Evolutionary conservation across 2,329 filamentous ascomycete genomes (phyloP).

Genomic region (Epichloe bromicola): DNA sequence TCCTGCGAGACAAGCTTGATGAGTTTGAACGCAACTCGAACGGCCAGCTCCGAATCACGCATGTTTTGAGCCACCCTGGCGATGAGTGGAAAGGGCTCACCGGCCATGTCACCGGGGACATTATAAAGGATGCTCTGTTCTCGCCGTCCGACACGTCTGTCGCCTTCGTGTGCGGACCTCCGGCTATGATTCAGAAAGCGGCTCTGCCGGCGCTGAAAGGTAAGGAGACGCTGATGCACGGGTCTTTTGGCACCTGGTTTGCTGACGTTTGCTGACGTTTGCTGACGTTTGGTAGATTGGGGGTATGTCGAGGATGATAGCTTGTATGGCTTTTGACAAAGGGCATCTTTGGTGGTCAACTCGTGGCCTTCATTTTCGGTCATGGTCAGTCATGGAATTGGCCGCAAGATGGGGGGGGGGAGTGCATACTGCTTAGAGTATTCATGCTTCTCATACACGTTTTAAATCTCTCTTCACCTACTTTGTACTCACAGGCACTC

Average conservation of each 20-base stretch:
- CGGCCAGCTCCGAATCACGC: constrained; percentile 28
- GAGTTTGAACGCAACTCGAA: constrained; percentile 22
- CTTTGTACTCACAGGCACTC: no score
- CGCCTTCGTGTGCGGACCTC: constrained; percentile 36
- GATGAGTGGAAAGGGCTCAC: constrained; percentile 31
- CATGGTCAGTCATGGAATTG: no score
- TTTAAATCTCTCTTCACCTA: no score
- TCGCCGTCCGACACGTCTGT: constrained; percentile 25
- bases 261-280: neutral
- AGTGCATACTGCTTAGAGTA: no score
- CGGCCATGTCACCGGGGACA: constrained; percentile 29
- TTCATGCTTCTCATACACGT: no score
- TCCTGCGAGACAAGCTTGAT: constrained; percentile 29
- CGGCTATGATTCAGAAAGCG: constrained; percentile 37
- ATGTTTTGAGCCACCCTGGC: constrained; percentile 32
- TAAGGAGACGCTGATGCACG: constrained; percentile 3
- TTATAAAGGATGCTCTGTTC: constrained; percentile 28
- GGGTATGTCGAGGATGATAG: constrained; percentile 3
- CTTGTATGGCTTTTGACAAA: neutral
- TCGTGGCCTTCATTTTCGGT: no score
- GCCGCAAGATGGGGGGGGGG: no score
- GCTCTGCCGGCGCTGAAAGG: constrained; percentile 32
- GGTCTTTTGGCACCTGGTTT: neutral
- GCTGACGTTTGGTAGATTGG: neutral
- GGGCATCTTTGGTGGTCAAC: no score